Evolutionary conservation across 2,329 filamentous ascomycete genomes (phyloP).

Genomic region (Alternaria gaisen): DNA sequence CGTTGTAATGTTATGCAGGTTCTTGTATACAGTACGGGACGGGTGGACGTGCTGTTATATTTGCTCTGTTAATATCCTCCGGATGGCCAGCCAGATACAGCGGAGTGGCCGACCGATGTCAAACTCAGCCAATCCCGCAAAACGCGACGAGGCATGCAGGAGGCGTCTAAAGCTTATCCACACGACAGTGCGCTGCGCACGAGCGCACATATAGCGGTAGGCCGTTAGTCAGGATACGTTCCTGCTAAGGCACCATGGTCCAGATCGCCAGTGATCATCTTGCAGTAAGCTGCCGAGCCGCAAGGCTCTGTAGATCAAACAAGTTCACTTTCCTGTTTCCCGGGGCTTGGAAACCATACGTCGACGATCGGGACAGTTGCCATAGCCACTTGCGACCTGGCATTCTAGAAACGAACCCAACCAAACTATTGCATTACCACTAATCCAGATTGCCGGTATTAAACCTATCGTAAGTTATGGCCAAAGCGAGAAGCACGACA

Average conservation of each 20-base stretch:
- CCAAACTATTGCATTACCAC: neutral
- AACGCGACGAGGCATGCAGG: slow-evolving; percentile 5
- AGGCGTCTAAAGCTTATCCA: slow-evolving; percentile 3
- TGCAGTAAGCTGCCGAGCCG: neutral
- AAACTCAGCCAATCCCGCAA: slow-evolving; percentile 5
- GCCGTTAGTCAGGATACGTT: slow-evolving; percentile 11
- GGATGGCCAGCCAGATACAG: neutral
- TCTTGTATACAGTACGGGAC: neutral
- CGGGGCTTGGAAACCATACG: neutral
- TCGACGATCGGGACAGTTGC: neutral
- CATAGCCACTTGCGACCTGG: neutral
- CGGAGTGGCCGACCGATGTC: slow-evolving; percentile 5
- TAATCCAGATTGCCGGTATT: neutral
- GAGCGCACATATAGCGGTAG: slow-evolving; percentile 1
- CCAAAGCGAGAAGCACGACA: slow-evolving; percentile 1
- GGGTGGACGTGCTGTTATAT: slow-evolving; percentile 14
- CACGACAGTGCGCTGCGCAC: slow-evolving; percentile 2
- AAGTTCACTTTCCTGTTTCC: neutral
- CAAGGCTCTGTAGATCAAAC: slow-evolving; percentile 1
- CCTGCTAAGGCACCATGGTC: neutral
- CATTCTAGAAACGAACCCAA: neutral
- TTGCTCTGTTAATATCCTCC: slow-evolving; percentile 7
- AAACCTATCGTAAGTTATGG: neutral
- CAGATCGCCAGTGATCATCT: slow-evolving; percentile 4
- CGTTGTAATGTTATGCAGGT: slow-evolving; percentile 3